These are phyloP conservation scores for Trichoderma erinaceum DNA, from an alignment of 495 filamentous ascomycete species.

Conservation along the genomic window DNA sequence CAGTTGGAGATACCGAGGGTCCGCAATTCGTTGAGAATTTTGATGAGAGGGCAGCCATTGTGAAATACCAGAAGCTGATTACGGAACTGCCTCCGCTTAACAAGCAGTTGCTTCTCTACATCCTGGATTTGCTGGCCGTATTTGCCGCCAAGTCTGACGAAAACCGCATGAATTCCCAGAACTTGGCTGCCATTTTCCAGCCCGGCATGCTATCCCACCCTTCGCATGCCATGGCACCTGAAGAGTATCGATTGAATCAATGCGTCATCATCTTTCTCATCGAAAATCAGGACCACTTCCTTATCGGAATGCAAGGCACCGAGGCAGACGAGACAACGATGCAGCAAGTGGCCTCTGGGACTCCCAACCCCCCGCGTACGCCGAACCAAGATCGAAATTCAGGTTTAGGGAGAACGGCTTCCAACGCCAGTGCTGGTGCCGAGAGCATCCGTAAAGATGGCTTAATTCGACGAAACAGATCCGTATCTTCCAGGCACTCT, in stretches of 20 bases:
- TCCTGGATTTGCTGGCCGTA: conserved; percentile 94
- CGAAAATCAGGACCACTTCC: conserved; percentile 87
- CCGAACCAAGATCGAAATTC: conserved; percentile 40
- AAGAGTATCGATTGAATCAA: conserved; percentile 90
- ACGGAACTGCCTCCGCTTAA: conserved; percentile 90
- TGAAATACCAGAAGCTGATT: conserved; percentile 80
- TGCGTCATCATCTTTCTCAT: conserved; percentile 97
- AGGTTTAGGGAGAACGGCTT: conserved; percentile 61
- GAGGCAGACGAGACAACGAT: conserved; percentile 82
- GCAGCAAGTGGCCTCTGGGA: conserved; percentile 69
- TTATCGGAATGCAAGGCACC: conserved; percentile 92
- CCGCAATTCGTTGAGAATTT: conserved; percentile 59
- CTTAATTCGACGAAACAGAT: conserved; percentile 76
- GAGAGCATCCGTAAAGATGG: conserved; percentile 79
- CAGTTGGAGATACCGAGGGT: conserved; percentile 53
- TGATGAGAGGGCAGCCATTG: conserved; percentile 69
- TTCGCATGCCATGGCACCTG: conserved; percentile 86
- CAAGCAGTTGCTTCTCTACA: conserved; percentile 90
- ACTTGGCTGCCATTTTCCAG: conserved; percentile 97
- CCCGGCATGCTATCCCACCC: conserved; percentile 94
- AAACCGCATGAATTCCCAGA: conserved; percentile 92
- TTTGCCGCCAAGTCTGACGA: conserved; percentile 96
- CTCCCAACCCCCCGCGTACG: conserved; percentile 50
- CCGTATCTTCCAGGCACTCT: conserved; percentile 61
- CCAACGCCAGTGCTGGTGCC: conserved; percentile 78